Percentiles rank a stretch among this genome's conserved stretches.
Evolutionary conservation across 192 early-diverging fungal species (phyloP).

Genomic region (Pilaira anomala): DNA sequence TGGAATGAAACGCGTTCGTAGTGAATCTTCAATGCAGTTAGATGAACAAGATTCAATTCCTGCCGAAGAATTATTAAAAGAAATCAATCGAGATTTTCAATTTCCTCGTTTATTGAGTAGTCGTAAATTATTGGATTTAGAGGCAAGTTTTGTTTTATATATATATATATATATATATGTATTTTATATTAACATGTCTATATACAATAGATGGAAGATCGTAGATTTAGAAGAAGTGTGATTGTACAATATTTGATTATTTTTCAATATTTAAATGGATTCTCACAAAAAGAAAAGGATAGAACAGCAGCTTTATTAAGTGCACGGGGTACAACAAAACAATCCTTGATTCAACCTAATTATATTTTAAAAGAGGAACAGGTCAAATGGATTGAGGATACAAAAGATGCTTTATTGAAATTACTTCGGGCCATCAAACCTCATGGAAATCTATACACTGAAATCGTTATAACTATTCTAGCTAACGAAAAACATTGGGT

Average conservation of each 20-base stretch:
- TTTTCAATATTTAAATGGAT: constrained; percentile 65
- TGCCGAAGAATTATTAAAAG: constrained; percentile 22
- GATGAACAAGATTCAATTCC: constrained; percentile 1
- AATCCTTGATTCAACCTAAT: constrained; percentile 32
- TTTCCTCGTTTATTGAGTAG: constrained; percentile 80
- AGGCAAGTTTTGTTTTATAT: constrained; percentile 45
- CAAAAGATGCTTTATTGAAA: constrained; percentile 43
- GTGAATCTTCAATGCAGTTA: not conserved
- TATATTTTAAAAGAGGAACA: constrained; percentile 29
- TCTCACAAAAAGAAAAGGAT: constrained; percentile 46
- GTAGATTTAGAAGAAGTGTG: constrained; percentile 80
- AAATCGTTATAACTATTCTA: constrained; percentile 64
- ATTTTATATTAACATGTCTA: constrained; percentile 11
- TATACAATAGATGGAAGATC: constrained; percentile 69
- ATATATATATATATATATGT: not conserved
- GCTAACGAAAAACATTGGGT: constrained; percentile 77
- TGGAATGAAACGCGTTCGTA: not conserved
- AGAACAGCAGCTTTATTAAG: constrained; percentile 43
- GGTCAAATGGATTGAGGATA: constrained; percentile 49
- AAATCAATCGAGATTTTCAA: constrained; percentile 46
- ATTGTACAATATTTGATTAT: constrained; percentile 87
- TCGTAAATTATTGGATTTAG: constrained; percentile 64
- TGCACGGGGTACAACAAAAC: constrained; percentile 57
- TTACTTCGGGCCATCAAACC: constrained; percentile 53
- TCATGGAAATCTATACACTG: constrained; percentile 60